Base-by-base conservation (phyloP, 1,139 yeast species). In the Saccharomyces hybrid region DNA sequence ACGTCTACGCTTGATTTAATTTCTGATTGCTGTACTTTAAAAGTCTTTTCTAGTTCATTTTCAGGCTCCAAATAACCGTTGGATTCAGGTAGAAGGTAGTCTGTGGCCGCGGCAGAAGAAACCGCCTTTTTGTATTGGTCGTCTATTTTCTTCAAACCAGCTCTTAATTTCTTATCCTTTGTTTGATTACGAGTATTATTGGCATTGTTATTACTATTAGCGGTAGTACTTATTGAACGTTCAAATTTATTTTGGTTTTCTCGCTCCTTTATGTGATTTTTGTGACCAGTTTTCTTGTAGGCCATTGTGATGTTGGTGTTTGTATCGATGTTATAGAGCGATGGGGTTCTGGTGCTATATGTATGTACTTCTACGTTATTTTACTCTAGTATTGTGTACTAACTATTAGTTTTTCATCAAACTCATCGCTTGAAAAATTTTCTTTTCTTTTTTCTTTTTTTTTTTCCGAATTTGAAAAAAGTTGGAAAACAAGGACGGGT, bases 41-140 rank as follows among this genome's bases (percentile, higher is more conserved):
- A 89, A 0, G 99, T 93, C 68, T 82, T 84, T 71, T 95, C 99
- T 89, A 93, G 84, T 48, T 78, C 81, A 63, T 84, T 88, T 62
- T 95, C 99, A 3, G 97, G 89, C 69, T 93, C 99, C 61, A 95
- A 73, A 63, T 77, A 86, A 50, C 99, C 99, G 2, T 78, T 80
- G 48, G 86, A 85, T 73, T 93, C 97, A 61, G 88, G 88, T 50
- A 90, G 75, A 61, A 95, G 78, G 67, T 88, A 79, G 63, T 93
- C 97, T 0, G 97, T 88, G 6, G 87, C 84, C 26, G 91, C 88
- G 1, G 97, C 97, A n/a, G 90, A 80, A 60, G 78, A 75, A 20
- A 88, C 81, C 0, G 97, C 96, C 59, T 85, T 86, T 60, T 82
- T 81, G 70, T 88, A 88, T 63, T 85, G 85, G 52, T 78, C 77